These are phyloP conservation scores for Pterocarpus santalinus DNA, from an alignment of 306 rosid species.

Conservation along the genomic window DNA sequence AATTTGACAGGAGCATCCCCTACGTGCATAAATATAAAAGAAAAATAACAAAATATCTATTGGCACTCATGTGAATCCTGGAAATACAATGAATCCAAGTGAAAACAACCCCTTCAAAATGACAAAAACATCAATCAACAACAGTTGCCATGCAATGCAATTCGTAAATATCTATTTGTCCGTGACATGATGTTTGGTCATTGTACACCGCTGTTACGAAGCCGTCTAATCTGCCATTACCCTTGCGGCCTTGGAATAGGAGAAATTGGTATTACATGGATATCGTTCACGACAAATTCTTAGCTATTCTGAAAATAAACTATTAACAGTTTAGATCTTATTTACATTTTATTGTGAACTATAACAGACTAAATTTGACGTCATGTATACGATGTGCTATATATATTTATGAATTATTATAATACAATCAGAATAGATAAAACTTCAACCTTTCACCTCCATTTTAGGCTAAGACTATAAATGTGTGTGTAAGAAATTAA, in stretches of 20 bases:
- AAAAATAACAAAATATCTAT: neutral
- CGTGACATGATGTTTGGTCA: constrained; percentile 23
- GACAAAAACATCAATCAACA: constrained; percentile 37
- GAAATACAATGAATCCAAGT: constrained; percentile 10
- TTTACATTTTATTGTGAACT: too few species aligned
- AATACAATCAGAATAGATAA: too few species aligned
- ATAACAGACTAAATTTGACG: too few species aligned
- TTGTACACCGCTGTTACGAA: neutral
- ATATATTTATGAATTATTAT: too few species aligned
- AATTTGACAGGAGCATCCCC: neutral
- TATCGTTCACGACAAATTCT: too few species aligned
- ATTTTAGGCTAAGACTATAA: too few species aligned
- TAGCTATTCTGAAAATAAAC: too few species aligned
- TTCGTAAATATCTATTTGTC: neutral
- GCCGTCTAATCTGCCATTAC: neutral
- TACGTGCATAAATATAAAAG: neutral
- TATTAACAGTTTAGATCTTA: too few species aligned
- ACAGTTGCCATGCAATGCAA: neutral
- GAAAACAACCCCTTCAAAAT: constrained; percentile 36
- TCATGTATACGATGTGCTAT: too few species aligned
- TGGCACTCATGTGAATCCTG: neutral
- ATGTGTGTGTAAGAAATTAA: too few species aligned
- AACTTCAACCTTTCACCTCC: too few species aligned
- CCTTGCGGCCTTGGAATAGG: neutral
- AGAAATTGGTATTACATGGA: neutral